Evolutionary conservation across 2,329 filamentous ascomycete genomes (phyloP).

Genomic region (Alternaria ethzedia): DNA sequence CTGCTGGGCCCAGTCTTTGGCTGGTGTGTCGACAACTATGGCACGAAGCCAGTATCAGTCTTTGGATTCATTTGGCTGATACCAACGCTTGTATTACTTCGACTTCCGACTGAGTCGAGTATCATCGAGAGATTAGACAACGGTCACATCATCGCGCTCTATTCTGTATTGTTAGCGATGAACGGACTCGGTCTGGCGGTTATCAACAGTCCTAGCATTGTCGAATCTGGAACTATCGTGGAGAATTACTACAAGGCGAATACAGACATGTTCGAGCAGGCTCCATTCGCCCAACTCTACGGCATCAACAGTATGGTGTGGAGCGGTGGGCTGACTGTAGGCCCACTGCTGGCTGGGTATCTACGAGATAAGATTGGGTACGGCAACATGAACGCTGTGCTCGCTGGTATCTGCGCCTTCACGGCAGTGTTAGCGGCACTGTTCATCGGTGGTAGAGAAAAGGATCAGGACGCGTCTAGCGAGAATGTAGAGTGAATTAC

Average conservation of each 20-base stretch:
- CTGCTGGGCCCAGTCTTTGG: constrained; percentile 56
- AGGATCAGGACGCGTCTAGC: not conserved
- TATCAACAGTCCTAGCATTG: constrained; percentile 62
- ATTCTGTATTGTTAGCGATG: constrained; percentile 54
- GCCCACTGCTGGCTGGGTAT: constrained; percentile 62
- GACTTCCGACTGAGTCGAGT: constrained; percentile 42
- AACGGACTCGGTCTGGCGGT: constrained; percentile 61
- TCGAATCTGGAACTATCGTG: constrained; percentile 63
- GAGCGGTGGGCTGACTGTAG: constrained; percentile 64
- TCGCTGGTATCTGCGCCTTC: constrained; percentile 55
- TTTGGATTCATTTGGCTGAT: constrained; percentile 53
- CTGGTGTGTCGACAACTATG: constrained; percentile 56
- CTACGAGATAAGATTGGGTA: constrained; percentile 62
- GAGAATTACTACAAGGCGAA: constrained; percentile 64
- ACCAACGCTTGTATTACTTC: constrained; percentile 52
- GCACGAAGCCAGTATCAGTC: constrained; percentile 52
- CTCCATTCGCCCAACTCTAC: constrained; percentile 70
- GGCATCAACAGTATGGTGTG: constrained; percentile 70
- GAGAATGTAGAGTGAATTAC: not conserved
- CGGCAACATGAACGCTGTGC: constrained; percentile 63
- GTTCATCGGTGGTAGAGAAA: constrained; percentile 49
- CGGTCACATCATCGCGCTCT: constrained; percentile 52
- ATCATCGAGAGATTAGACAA: constrained; percentile 24
- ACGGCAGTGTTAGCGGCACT: constrained; percentile 55
- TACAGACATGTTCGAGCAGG: constrained; percentile 60